A percentile compares a stretch with the other conserved stretches of the same genome.
Evolutionary conservation across 129 eudicot species (phyloP).

Genomic region (Scalesia atractyloides): DNA sequence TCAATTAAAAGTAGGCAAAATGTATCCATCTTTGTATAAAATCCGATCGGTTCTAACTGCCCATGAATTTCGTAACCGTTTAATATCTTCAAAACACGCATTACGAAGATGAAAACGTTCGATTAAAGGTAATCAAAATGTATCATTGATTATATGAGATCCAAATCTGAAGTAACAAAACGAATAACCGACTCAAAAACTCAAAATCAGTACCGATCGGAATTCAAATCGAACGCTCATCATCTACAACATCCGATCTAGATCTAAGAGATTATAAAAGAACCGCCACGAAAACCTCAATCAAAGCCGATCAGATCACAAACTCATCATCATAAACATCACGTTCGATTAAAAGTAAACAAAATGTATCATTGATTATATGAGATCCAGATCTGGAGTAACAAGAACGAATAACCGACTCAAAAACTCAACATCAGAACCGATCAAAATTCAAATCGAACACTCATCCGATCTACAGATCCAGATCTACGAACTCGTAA

Average conservation of each 20-base stretch:
- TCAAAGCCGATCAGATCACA: not conserved
- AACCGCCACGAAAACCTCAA: too few species aligned
- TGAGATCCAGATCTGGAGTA: conserved; percentile 20
- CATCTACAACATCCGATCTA: not conserved
- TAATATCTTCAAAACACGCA: too few species aligned
- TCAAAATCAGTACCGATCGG: conserved; percentile 5
- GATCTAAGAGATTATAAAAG: too few species aligned
- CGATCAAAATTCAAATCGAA: not conserved
- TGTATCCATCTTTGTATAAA: too few species aligned
- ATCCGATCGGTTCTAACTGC: too few species aligned
- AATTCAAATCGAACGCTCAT: not conserved
- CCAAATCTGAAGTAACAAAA: conserved; percentile 11
- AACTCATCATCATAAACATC: not conserved
- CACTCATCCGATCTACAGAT: not conserved
- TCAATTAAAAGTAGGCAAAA: too few species aligned
- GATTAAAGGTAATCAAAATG: not conserved
- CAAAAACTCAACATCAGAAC: conserved; percentile 2
- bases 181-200: not conserved
- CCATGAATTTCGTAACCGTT: too few species aligned
- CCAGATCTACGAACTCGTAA: conserved; percentile 47
- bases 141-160: conserved; percentile 14
- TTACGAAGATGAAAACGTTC: too few species aligned
- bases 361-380: conserved; percentile 12
- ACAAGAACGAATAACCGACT: not conserved
- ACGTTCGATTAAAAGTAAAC: not conserved